phyloP scores from a whole-genome alignment of 495 filamentous ascomycete species.

The Annulohypoxylon stygium region DNA sequence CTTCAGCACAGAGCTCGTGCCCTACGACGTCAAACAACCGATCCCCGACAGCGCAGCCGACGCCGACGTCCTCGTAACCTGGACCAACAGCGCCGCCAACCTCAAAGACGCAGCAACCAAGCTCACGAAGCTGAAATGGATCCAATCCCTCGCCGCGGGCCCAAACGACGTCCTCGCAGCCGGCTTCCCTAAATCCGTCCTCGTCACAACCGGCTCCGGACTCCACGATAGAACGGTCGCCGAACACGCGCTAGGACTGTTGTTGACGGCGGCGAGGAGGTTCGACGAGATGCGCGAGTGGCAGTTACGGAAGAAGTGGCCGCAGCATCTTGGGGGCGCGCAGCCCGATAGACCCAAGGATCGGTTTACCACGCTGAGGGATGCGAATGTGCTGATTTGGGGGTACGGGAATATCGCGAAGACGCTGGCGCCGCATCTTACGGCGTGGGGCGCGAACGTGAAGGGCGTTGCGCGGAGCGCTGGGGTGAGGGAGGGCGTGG shows the following conservation, averaged over 20 bases:
- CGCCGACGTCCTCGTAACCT: slow-evolving; percentile 69
- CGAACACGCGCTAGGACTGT: slow-evolving; percentile 68
- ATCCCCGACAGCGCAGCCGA: slow-evolving; percentile 66
- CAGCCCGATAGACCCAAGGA: slow-evolving; percentile 63
- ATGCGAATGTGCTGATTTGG: slow-evolving; percentile 69
- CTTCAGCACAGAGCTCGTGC: slow-evolving; percentile 64
- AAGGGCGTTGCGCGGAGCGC: slow-evolving; percentile 62
- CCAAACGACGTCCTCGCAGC: slow-evolving; percentile 71
- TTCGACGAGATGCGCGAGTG: slow-evolving; percentile 71
- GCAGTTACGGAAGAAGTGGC: slow-evolving; percentile 67
- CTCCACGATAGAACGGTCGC: slow-evolving; percentile 72
- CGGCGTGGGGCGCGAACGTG: slow-evolving; percentile 65
- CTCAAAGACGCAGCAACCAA: slow-evolving; percentile 63
- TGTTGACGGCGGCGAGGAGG: slow-evolving; percentile 63
- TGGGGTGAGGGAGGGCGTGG: slow-evolving; percentile 70
- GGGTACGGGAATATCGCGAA: slow-evolving; percentile 90
- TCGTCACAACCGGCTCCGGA: slow-evolving; percentile 69
- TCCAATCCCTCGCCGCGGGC: slow-evolving; percentile 71
- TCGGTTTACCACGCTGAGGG: slow-evolving; percentile 67
- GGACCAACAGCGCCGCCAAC: slow-evolving; percentile 66
- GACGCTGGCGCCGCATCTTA: slow-evolving; percentile 77
- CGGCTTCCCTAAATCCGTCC: slow-evolving; percentile 61
- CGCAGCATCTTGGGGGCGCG: slow-evolving; percentile 68
- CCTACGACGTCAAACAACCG: slow-evolving; percentile 66
- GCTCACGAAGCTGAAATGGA: slow-evolving; percentile 68